phyloP scores from a whole-genome alignment of 805 yeast species.

The Candida xiaguanensis region DNA sequence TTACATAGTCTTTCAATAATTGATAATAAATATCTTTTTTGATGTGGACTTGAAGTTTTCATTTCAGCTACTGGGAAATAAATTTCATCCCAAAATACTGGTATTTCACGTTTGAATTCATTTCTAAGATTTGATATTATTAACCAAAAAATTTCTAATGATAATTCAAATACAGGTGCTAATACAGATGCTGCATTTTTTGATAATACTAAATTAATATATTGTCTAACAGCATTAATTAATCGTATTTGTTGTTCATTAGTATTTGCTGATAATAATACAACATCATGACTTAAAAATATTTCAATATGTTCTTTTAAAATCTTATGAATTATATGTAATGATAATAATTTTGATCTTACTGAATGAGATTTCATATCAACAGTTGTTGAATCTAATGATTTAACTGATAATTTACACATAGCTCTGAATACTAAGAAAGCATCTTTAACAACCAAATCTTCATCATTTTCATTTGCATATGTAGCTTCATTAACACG shows the following conservation, averaged over 20 bases:
- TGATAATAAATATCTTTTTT: constrained; percentile 79
- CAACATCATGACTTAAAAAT: constrained; percentile 58
- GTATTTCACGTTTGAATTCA: constrained; percentile 88
- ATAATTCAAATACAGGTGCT: constrained; percentile 87
- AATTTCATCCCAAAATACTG: constrained; percentile 88
- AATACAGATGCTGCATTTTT: constrained; percentile 90
- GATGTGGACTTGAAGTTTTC: constrained; percentile 88
- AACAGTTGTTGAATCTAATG: constrained; percentile 68
- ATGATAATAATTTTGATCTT: constrained; percentile 83
- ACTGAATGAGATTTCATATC: constrained; percentile 91
- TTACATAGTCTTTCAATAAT: constrained; percentile 79
- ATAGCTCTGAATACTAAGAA: constrained; percentile 89
- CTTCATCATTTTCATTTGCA: constrained; percentile 53
- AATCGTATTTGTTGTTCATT: constrained; percentile 57
- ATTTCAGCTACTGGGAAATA: constrained; percentile 92
- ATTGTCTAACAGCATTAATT: constrained; percentile 78
- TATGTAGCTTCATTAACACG: constrained; percentile 46
- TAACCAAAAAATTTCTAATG: constrained; percentile 91
- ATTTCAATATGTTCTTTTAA: constrained; percentile 81
- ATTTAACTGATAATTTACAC: constrained; percentile 88
- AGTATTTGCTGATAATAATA: constrained; percentile 45
- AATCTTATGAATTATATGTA: constrained; percentile 83
- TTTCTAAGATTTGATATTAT: constrained; percentile 77
- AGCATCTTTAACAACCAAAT: constrained; percentile 80
- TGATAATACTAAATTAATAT: constrained; percentile 75